Percentiles rank a stretch among this genome's conserved stretches.
Evolutionary conservation across 176 grass and related monocot species (phyloP).

Genomic region (Saccharum officinarum): DNA sequence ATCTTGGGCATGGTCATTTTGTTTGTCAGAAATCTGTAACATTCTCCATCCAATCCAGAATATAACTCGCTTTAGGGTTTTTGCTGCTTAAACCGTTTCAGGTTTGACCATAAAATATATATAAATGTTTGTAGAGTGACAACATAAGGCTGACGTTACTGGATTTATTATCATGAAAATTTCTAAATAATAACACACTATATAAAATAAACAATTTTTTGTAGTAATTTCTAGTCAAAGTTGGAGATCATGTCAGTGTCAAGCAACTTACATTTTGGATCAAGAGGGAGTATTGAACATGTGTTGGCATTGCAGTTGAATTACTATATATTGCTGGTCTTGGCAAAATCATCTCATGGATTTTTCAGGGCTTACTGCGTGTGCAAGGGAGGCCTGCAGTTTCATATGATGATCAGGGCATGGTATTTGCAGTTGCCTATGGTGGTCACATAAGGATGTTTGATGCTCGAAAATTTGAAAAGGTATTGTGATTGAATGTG

Average conservation of each 20-base stretch:
- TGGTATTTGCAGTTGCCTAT: slow-evolving; percentile 87
- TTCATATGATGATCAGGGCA: slow-evolving; percentile 94
- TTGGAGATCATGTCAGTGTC: neutral
- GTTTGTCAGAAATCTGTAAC: neutral
- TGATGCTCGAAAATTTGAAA: slow-evolving; percentile 85
- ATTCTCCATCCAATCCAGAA: neutral
- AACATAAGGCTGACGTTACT: neutral
- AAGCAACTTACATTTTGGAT: neutral
- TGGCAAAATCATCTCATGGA: slow-evolving; percentile 11
- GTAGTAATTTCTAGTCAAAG: neutral
- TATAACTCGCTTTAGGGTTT: neutral
- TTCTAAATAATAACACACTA: neutral
- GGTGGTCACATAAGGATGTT: slow-evolving; percentile 77
- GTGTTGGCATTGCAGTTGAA: neutral
- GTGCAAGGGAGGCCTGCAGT: slow-evolving; percentile 94
- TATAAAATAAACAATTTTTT: neutral
- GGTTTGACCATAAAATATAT: neutral
- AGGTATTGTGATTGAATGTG: slow-evolving; percentile 52
- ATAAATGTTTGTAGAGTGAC: neutral
- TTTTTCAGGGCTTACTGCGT: slow-evolving; percentile 74
- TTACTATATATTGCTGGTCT: neutral
- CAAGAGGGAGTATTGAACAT: neutral
- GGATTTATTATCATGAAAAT: neutral
- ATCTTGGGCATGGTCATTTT: neutral
- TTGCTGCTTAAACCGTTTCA: neutral